These are phyloP conservation scores for Nidularia sp. DNA, from an alignment of 768 basidiomycete species.

Conservation along the genomic window DNA sequence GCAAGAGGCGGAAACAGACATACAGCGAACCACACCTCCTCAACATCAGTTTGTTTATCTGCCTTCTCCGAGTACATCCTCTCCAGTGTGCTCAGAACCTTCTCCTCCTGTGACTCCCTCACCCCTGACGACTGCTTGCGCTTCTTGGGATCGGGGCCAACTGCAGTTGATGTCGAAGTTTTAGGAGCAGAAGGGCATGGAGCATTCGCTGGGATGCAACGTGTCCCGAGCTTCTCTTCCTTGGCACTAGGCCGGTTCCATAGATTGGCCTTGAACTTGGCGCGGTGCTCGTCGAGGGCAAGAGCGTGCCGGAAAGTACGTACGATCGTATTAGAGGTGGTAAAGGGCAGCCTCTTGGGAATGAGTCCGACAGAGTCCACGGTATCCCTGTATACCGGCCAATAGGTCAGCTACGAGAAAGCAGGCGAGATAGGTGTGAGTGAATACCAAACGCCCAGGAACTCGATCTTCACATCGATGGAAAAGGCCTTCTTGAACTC, in stretches of 20 bases:
- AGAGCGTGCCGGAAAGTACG: constrained; percentile 57
- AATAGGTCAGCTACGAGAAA: too few relatives aligned
- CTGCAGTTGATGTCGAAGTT: not conserved
- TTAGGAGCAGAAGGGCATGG: not conserved
- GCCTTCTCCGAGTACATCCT: constrained; percentile 17
- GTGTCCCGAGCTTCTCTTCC: constrained; percentile 13
- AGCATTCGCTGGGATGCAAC: not conserved
- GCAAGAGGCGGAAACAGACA: constrained; percentile 7
- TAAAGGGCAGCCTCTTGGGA: constrained; percentile 44
- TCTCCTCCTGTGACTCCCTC: not conserved
- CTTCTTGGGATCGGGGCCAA: not conserved
- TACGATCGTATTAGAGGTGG: constrained; percentile 41
- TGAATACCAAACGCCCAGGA: constrained; percentile 42
- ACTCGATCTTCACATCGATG: constrained; percentile 42
- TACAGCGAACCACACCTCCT: constrained; percentile 34
- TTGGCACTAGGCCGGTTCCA: constrained; percentile 30
- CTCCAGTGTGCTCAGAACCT: constrained; percentile 16
- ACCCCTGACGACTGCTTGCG: not conserved
- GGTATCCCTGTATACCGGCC: constrained; percentile 38
- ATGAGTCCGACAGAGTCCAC: constrained; percentile 51
- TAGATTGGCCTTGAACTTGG: constrained; percentile 50
- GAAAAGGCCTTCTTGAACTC: constrained; percentile 49
- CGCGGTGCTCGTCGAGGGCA: constrained; percentile 54
- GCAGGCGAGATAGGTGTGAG: too few relatives aligned
- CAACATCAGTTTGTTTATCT: constrained; percentile 27